These are phyloP conservation scores for Hypoxylon sp. DNA, from an alignment of 2,329 filamentous ascomycete species.

Conservation along the genomic window DNA sequence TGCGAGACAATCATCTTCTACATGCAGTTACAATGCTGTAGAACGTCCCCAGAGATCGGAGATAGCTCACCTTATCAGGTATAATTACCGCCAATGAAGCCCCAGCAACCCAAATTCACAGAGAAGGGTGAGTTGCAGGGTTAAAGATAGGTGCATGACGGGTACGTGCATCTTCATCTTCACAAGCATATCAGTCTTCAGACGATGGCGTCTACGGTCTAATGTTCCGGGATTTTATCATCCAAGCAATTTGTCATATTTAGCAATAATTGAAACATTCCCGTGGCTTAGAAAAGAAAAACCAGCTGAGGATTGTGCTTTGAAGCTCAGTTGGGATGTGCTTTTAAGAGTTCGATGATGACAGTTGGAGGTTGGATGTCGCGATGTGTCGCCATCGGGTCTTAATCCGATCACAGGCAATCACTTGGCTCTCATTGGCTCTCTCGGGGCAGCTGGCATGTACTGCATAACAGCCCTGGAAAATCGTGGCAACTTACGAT, in stretches of 20 bases:
- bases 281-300: not conserved
- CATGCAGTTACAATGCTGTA: not conserved
- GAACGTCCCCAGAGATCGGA: slow-evolving; percentile 9
- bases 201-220: not conserved
- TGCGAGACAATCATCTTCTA: slow-evolving; percentile 5
- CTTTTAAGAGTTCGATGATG: slow-evolving; percentile 31
- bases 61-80: slow-evolving; percentile 25
- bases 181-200: not conserved
- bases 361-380: slow-evolving; percentile 42
- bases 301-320: not conserved
- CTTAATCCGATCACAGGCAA: slow-evolving; percentile 26
- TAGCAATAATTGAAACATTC: slow-evolving; percentile 8
- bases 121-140: not conserved
- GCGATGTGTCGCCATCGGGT: slow-evolving; percentile 45
- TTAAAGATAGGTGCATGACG: not conserved
- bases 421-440: slow-evolving; percentile 30
- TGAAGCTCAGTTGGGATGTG: not conserved
- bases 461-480: slow-evolving; percentile 9
- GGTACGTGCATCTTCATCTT: slow-evolving; percentile 7
- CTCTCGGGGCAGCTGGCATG: slow-evolving; percentile 2
- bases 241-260: slow-evolving; percentile 19
- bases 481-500: slow-evolving; percentile 8
- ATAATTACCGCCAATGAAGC: slow-evolving; percentile 12
- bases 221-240: not conserved
- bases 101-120: not conserved